phyloP scores from a whole-genome alignment of 495 filamentous ascomycete species.

The Haplographium delicatum region DNA sequence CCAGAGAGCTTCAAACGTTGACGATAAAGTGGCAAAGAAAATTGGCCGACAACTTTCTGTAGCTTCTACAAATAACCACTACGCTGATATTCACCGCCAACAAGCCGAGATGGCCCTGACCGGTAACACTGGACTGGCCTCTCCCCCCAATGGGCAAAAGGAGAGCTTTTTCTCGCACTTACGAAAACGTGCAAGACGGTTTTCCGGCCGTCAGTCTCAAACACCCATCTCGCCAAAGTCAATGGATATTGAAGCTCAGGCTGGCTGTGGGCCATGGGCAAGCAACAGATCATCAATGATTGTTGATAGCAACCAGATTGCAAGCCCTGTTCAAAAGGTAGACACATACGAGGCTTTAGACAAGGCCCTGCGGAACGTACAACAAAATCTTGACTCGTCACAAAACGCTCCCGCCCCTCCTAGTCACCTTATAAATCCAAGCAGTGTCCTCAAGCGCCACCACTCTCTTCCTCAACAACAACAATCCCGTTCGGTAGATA shows the following conservation, averaged over 20 bases:
- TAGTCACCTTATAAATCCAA: constrained; percentile 45
- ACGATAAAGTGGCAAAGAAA: constrained; percentile 80
- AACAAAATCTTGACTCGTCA: constrained; percentile 55
- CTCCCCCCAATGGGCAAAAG: constrained; percentile 65
- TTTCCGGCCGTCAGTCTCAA: constrained; percentile 81
- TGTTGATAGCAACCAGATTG: constrained; percentile 54
- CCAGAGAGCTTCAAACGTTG: constrained; percentile 27
- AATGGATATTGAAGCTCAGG: constrained; percentile 88
- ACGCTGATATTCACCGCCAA: constrained; percentile 76
- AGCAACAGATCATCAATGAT: constrained; percentile 79
- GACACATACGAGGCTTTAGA: constrained; percentile 70
- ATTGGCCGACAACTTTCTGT: constrained; percentile 93
- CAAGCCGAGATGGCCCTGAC: constrained; percentile 89
- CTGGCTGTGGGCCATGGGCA: constrained; percentile 84
- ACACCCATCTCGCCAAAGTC: constrained; percentile 62
- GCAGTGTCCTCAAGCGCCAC: constrained; percentile 54
- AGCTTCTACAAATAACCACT: constrained; percentile 89
- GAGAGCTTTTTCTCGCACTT: constrained; percentile 98
- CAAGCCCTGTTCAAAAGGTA: constrained; percentile 48
- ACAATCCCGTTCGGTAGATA: constrained; percentile 57
- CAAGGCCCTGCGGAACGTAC: constrained; percentile 67
- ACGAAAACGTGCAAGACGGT: constrained; percentile 83
- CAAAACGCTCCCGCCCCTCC: constrained; percentile 51
- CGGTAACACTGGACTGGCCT: constrained; percentile 63
- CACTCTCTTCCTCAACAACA: constrained; percentile 72